phyloP scores from a whole-genome alignment of 2,329 filamentous ascomycete genomes.

The Epichloe uncinata region DNA sequence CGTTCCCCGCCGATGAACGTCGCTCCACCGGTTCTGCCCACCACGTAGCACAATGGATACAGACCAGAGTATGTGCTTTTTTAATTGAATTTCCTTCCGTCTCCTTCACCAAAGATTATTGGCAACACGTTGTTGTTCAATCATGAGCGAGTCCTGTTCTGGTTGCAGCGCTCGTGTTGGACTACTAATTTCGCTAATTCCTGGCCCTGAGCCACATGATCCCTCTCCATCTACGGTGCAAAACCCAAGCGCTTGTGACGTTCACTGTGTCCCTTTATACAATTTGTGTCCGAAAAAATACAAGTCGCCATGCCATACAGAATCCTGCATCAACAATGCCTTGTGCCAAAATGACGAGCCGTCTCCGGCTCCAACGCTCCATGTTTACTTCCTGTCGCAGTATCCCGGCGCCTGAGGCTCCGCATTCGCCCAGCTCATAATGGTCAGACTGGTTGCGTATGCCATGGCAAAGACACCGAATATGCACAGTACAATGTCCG shows the following conservation, averaged over 20 bases:
- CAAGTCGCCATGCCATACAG: neutral
- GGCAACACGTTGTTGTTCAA: too few species aligned
- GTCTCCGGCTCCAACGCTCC: neutral
- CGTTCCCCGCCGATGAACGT: neutral
- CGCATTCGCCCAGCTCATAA: constrained; percentile 70
- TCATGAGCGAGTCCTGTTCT: too few species aligned
- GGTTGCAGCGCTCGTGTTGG: neutral
- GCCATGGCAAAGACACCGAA: constrained; percentile 80
- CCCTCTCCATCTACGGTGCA: constrained; percentile 2
- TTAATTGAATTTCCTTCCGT: neutral
- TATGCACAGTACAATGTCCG: constrained; percentile 64
- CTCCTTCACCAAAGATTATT: too few species aligned
- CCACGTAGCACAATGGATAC: too few species aligned
- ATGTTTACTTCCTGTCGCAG: constrained; percentile 30
- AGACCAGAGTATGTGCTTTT: neutral
- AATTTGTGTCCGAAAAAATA: neutral
- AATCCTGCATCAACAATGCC: neutral
- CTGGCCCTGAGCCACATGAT: neutral
- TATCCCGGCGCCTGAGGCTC: constrained; percentile 36
- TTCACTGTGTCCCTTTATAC: neutral
- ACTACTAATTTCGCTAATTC: neutral
- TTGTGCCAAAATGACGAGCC: neutral
- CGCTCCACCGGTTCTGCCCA: neutral
- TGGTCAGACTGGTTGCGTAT: constrained; percentile 79
- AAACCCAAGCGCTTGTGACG: neutral